A percentile compares a stretch with the other conserved stretches of the same genome.
Evolutionary conservation across 164 flowering plant species (phyloP).

Genomic region (Paratinospora sagittata): DNA sequence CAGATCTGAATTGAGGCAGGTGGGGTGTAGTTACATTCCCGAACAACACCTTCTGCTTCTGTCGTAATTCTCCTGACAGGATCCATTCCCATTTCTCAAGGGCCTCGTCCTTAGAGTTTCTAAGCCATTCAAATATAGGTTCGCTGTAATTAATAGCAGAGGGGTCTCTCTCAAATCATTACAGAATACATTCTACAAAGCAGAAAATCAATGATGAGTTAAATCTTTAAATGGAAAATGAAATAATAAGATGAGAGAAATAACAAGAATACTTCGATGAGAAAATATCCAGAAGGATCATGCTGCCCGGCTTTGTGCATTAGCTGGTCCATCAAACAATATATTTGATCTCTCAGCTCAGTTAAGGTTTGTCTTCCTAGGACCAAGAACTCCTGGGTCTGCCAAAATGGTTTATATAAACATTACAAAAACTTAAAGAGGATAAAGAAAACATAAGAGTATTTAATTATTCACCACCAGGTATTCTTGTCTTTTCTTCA

Average conservation of each 20-base stretch:
- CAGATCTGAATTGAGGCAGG: slow-evolving; percentile 53
- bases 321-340: slow-evolving; percentile 66
- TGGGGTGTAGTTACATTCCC: slow-evolving; percentile 23
- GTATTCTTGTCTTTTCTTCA: too few species aligned
- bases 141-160: slow-evolving; percentile 66
- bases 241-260: background rate
- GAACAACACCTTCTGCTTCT: slow-evolving; percentile 45
- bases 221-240: background rate
- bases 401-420: slow-evolving; percentile 9
- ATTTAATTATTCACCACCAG: too few species aligned
- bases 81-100: slow-evolving; percentile 74
- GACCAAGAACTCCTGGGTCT: slow-evolving; percentile 83
- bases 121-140: slow-evolving; percentile 79
- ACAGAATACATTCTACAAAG: slow-evolving; percentile 65
- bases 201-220: background rate
- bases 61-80: slow-evolving; percentile 40
- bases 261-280: slow-evolving; percentile 58
- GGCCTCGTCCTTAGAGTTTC: slow-evolving; percentile 58
- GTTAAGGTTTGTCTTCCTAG: slow-evolving; percentile 68
- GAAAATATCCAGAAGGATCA: slow-evolving; percentile 91
- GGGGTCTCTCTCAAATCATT: slow-evolving; percentile 75
- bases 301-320: slow-evolving; percentile 63
- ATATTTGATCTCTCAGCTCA: slow-evolving; percentile 71
- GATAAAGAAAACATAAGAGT: too few species aligned
- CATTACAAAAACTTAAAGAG: background rate